These are phyloP conservation scores for Peronospora destructor DNA, from an alignment of 352 stramenopile species.

Conservation along the genomic window DNA sequence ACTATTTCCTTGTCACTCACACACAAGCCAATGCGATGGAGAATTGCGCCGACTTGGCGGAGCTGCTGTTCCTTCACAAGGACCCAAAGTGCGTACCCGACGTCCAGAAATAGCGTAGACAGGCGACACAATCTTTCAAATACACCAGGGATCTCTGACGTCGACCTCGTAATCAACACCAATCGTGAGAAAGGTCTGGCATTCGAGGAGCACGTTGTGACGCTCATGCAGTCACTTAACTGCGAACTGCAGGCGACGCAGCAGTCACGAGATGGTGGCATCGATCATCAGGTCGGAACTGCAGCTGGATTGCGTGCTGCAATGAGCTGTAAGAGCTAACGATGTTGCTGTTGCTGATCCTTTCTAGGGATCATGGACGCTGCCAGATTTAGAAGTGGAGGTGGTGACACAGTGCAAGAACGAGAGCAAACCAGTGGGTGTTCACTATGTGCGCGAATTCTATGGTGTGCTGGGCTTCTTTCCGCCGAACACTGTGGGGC, in stretches of 20 bases:
- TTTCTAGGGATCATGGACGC: conserved; percentile 48
- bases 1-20: background rate
- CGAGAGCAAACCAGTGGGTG: conserved; percentile 58
- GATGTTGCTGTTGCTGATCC: background rate
- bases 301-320: background rate
- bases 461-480: conserved; percentile 57
- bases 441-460: conserved; percentile 69
- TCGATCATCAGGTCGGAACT: conserved; percentile 49
- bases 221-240: conserved; percentile 41
- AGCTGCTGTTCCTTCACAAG: conserved; percentile 9
- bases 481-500: conserved; percentile 35
- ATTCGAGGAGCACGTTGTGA: conserved; percentile 58
- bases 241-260: conserved; percentile 55
- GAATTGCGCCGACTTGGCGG: background rate
- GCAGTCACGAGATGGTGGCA: conserved; percentile 59
- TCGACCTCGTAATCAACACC: background rate
- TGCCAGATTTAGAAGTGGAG: conserved; percentile 55
- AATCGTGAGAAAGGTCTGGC: conserved; percentile 45
- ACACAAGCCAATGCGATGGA: background rate
- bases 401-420: conserved; percentile 82
- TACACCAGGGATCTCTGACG: background rate
- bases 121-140: conserved; percentile 11
- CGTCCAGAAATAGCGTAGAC: background rate
- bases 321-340: too few relatives aligned
- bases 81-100: background rate